A percentile compares a stretch with the other conserved stretches of the same genome.
phyloP scores from a whole-genome alignment of 495 filamentous ascomycete species.

The Neurospora pannonica region DNA sequence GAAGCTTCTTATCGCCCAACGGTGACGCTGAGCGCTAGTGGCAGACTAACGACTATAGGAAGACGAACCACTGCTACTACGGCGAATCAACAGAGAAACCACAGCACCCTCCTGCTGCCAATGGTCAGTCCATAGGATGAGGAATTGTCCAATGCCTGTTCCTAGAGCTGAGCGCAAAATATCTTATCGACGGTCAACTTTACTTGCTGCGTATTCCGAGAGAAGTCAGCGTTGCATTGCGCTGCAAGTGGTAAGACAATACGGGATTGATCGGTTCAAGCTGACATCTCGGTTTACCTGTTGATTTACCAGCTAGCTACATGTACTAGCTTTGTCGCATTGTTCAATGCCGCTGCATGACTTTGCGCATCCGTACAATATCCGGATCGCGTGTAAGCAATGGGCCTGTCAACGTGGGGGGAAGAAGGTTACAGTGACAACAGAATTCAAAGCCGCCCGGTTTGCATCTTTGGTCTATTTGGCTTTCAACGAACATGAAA shows the following conservation, averaged over 20 bases:
- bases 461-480: background rate
- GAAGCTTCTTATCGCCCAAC: background rate
- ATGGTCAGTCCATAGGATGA: background rate
- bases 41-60: background rate
- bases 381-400: background rate
- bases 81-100: background rate
- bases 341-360: background rate
- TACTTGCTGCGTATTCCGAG: background rate
- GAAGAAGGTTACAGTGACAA: background rate
- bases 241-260: background rate
- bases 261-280: background rate
- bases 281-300: background rate
- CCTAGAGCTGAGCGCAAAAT: background rate
- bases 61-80: background rate
- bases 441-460: background rate
- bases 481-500: background rate
- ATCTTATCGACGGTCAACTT: background rate
- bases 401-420: background rate
- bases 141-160: background rate
- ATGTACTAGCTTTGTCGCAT: background rate
- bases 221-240: background rate
- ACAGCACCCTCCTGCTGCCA: background rate
- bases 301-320: background rate
- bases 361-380: background rate
- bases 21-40: background rate